Conservation (phyloP, 805 yeast species). For the Isabelozyma heimii region DNA sequence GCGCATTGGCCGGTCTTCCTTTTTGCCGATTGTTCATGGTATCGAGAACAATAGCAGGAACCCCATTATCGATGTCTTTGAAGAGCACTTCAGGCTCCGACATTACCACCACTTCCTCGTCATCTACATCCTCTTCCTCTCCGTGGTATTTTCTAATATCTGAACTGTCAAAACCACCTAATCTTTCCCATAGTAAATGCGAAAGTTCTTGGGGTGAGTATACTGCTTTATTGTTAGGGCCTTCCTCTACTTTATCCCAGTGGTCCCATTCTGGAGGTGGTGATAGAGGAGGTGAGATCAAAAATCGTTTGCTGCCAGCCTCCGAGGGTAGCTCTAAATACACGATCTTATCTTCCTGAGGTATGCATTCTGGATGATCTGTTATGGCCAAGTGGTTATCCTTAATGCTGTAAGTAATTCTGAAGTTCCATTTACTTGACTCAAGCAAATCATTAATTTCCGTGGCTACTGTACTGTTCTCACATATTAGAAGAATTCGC, state of each 20-base stretch:
- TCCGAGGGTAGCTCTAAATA: slow-evolving; percentile 42
- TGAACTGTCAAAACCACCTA: slow-evolving; percentile 39
- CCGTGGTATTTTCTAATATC: slow-evolving; percentile 26
- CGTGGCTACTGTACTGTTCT: slow-evolving; percentile 16
- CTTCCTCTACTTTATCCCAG: slow-evolving; percentile 40
- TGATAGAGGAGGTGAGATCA: slow-evolving; percentile 44
- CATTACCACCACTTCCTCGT: not conserved
- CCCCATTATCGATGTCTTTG: slow-evolving; percentile 33
- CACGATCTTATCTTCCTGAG: slow-evolving; percentile 12
- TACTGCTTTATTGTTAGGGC: slow-evolving; percentile 34
- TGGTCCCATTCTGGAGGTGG: slow-evolving; percentile 46
- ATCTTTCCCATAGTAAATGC: slow-evolving; percentile 41
- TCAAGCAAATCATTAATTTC: slow-evolving; percentile 15
- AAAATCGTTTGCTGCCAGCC: slow-evolving; percentile 32
- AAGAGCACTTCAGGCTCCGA: slow-evolving; percentile 34
- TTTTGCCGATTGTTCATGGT: slow-evolving; percentile 18
- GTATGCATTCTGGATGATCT: slow-evolving; percentile 6
- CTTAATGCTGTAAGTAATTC: slow-evolving; percentile 29
- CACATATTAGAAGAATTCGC: slow-evolving; percentile 34
- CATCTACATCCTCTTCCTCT: slow-evolving; percentile 3
- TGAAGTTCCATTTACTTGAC: slow-evolving; percentile 13
- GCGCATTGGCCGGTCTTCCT: slow-evolving; percentile 5
- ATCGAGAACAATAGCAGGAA: slow-evolving; percentile 42
- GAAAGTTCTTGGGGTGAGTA: slow-evolving; percentile 39
- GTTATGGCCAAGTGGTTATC: slow-evolving; percentile 23